Conservation (phyloP, 495 filamentous ascomycete species). For the Penicillium goetzii region DNA sequence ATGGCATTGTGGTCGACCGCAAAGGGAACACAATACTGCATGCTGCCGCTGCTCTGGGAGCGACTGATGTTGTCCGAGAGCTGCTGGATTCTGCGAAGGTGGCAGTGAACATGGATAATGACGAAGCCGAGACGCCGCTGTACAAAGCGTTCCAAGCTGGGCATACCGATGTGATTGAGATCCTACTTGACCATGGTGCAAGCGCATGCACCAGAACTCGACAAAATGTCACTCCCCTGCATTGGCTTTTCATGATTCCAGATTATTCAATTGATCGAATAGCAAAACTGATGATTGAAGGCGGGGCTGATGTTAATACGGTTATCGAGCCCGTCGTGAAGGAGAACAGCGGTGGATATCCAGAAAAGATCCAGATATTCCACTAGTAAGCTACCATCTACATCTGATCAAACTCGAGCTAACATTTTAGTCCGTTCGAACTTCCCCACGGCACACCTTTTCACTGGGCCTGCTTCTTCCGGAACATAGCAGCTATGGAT, state of each 20-base stretch:
- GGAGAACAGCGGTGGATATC: slow-evolving; percentile 22
- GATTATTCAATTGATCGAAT: slow-evolving; percentile 9
- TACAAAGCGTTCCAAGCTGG: slow-evolving; percentile 39
- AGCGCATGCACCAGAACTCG: slow-evolving; percentile 20
- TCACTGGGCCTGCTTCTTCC: slow-evolving; percentile 35
- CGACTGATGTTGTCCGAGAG: slow-evolving; percentile 13
- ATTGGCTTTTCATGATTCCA: slow-evolving; percentile 21
- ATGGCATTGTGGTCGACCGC: slow-evolving; percentile 21
- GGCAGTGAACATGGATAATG: slow-evolving; percentile 24
- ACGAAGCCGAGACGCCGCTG: slow-evolving; percentile 32
- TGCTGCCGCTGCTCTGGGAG: slow-evolving; percentile 30
- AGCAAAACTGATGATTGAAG: slow-evolving; percentile 17
- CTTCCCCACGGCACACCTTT: slow-evolving; percentile 35
- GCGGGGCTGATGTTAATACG: slow-evolving; percentile 22
- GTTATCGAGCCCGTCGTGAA: slow-evolving; percentile 22
- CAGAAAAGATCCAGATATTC: slow-evolving; percentile 26
- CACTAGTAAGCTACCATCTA: slow-evolving; percentile 20
- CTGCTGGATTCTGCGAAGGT: slow-evolving; percentile 19
- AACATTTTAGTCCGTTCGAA: slow-evolving; percentile 31
- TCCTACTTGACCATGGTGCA: slow-evolving; percentile 27
- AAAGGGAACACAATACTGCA: slow-evolving; percentile 33
- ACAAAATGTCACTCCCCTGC: slow-evolving; percentile 25
- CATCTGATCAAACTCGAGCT: not conserved
- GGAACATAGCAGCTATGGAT: slow-evolving; percentile 23
- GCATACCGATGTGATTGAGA: slow-evolving; percentile 23